A percentile compares a stretch with the other conserved stretches of the same genome.
Conservation (phyloP, 1,284 basidiomycete genomes). For the Kwoniella shivajii region DNA sequence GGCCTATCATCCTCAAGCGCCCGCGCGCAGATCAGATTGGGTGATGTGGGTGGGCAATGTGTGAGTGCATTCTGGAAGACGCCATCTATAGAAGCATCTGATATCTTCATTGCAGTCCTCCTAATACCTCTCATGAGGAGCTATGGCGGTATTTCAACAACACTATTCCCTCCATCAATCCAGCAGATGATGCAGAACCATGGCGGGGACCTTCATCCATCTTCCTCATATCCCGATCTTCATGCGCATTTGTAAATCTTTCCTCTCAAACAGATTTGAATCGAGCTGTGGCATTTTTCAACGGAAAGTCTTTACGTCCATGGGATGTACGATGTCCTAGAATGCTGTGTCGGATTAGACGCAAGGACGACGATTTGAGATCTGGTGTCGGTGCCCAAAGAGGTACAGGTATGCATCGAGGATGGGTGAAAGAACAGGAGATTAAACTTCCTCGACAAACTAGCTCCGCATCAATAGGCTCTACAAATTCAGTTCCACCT, state of each 20-base stretch:
- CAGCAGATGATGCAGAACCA: conserved; percentile 22
- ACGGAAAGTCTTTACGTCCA: conserved; percentile 56
- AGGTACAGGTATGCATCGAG: conserved; percentile 78
- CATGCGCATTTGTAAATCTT: conserved; percentile 92
- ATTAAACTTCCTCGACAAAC: conserved; percentile 1
- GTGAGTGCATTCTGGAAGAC: conserved; percentile 31
- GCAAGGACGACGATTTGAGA: conserved; percentile 80
- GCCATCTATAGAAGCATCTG: not conserved
- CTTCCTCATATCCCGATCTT: conserved; percentile 88
- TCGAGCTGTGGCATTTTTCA: conserved; percentile 69
- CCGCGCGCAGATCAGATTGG: conserved; percentile 77
- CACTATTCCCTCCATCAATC: conserved; percentile 28
- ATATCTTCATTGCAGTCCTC: conserved; percentile 42
- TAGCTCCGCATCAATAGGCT: conserved; percentile 6
- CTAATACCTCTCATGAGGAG: conserved; percentile 82
- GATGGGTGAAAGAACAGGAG: conserved; percentile 67
- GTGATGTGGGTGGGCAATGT: conserved; percentile 78
- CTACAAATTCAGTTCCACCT: conserved; percentile 24
- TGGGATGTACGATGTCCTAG: conserved; percentile 72
- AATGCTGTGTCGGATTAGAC: conserved; percentile 82
- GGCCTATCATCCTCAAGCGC: conserved; percentile 54
- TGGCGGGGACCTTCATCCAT: conserved; percentile 75
- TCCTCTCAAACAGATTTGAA: conserved; percentile 66
- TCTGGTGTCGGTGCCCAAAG: conserved; percentile 91
- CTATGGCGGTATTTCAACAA: conserved; percentile 81